Conservation (phyloP, 2,329 filamentous ascomycete genomes). For the Xylariaceae sp. region DNA sequence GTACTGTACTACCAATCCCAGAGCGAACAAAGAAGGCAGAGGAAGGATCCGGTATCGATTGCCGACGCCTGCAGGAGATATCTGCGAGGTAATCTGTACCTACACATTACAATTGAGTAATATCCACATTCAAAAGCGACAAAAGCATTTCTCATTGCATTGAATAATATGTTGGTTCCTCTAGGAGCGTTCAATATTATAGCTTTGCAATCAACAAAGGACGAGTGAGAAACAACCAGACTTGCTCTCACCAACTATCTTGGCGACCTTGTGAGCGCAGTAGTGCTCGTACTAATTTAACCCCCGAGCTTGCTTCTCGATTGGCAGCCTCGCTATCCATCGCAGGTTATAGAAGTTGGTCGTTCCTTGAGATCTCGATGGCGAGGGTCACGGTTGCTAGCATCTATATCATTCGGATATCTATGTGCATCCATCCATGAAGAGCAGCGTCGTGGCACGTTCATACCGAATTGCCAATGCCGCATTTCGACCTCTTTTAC, state of each 20-base stretch:
- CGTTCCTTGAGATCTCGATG: neutral
- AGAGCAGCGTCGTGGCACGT: slow-evolving; percentile 31
- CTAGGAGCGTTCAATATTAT: slow-evolving; percentile 1
- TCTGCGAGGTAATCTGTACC: slow-evolving; percentile 20
- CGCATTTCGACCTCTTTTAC: slow-evolving; percentile 26
- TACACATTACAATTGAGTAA: neutral
- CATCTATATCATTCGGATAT: slow-evolving; percentile 20
- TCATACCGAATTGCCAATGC: slow-evolving; percentile 26
- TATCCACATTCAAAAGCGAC: neutral
- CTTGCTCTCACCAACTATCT: too few relatives aligned
- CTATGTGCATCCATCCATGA: slow-evolving; percentile 28
- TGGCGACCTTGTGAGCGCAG: neutral
- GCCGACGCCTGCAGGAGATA: slow-evolving; percentile 25
- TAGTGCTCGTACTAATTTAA: neutral
- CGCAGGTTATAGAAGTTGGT: slow-evolving; percentile 13
- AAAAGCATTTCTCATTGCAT: slow-evolving; percentile 1
- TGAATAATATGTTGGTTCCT: too few relatives aligned
- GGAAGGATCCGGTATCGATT: slow-evolving; percentile 16
- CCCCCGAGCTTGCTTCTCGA: neutral
- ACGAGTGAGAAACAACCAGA: neutral
- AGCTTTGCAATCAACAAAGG: neutral
- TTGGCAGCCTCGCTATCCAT: slow-evolving; percentile 16
- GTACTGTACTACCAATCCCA: slow-evolving; percentile 6
- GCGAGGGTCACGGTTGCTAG: slow-evolving; percentile 12
- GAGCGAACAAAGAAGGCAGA: neutral